phyloP scores from a whole-genome alignment of 2,329 filamentous ascomycete species.

The Penicillium sp. region DNA sequence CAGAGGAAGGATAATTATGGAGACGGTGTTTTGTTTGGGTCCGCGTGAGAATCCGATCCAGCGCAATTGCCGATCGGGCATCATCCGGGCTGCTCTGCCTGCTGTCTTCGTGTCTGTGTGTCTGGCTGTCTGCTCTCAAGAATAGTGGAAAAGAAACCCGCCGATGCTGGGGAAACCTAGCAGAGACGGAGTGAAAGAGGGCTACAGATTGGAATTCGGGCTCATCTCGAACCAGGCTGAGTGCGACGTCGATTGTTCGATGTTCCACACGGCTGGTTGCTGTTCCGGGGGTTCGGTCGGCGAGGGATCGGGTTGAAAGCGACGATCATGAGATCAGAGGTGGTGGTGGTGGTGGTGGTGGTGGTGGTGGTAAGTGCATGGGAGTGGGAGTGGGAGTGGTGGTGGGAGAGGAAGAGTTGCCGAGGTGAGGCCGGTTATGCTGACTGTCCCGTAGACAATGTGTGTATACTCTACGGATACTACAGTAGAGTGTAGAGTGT shows the following conservation, averaged over 20 bases:
- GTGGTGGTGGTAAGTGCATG: no score
- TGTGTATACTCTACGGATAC: no score
- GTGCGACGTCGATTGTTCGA: slow-evolving; percentile 7
- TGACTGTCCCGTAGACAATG: no score
- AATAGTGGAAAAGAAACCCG: background rate
- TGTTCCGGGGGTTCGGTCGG: slow-evolving; percentile 4
- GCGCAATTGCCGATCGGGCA: slow-evolving; percentile 27
- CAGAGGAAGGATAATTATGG: slow-evolving; percentile 4
- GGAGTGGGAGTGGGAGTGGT: no score
- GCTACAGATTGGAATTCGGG: background rate
- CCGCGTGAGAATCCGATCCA: slow-evolving; percentile 10
- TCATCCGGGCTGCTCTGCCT: no score
- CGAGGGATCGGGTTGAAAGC: background rate
- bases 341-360: no score
- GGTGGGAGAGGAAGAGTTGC: no score
- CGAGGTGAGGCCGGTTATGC: no score
- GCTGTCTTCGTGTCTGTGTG: no score
- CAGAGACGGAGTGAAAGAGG: background rate
- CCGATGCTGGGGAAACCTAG: background rate
- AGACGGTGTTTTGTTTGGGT: slow-evolving; percentile 19
- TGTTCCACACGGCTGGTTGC: slow-evolving; percentile 11
- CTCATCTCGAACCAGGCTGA: slow-evolving; percentile 1
- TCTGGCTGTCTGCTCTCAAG: no score
- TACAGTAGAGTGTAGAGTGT: no score
- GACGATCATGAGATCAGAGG: slow-evolving; percentile 15